Evolutionary conservation across 148 eudicot species (phyloP), one percentile per base, ranked within the genome.

Genomic region (Vaccinium macrocarpon): DNA sequence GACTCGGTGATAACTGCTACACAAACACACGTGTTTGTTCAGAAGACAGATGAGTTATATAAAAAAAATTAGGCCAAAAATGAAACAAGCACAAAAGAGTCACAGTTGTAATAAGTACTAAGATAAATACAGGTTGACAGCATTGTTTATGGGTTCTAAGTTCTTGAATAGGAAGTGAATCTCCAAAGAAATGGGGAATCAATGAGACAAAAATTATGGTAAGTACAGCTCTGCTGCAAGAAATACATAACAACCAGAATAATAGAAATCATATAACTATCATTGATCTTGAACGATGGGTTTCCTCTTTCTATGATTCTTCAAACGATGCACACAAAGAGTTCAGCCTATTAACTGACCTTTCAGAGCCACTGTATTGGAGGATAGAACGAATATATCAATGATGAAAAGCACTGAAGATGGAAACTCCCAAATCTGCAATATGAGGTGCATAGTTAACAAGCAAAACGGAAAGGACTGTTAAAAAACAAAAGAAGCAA

Each of bases 381-480:
- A 96, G 19, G 98, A 94, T 87, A 94, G 83, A 62, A 96, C 94
- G 85, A 94, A 87, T 82, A 92, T 82, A 84, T 95, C 97, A 86
- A 86, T 81, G 72, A 93, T 90, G 81, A 89, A 88, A 66, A 92
- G 86, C 81, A 90, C 91, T 1, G 94, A 91, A 85, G 91, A 61
- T 42, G 98, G 98, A 78, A 93, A 93, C 56, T 92, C 92, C 98
- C 98, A 95, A n/a, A 95, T 87, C 91, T 90, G 79, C 61, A 86
- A 51, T 79, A 64, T 32, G 80, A 2, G 42, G 42, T 38, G 42
- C 42, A 3, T 38, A 38, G 42, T 38, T 38, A 38, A 38, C 42
- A 38, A 38, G 42, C 42, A 38, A 42, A 42, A 42, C 6, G 46
- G 6, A 42, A 42, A 42, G 6, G 4, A 42, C 46, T 0, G 46